Percentiles rank a stretch among this genome's conserved stretches.
Conservation (phyloP, 1,284 basidiomycete genomes). For the Amylostereum areolatum region DNA sequence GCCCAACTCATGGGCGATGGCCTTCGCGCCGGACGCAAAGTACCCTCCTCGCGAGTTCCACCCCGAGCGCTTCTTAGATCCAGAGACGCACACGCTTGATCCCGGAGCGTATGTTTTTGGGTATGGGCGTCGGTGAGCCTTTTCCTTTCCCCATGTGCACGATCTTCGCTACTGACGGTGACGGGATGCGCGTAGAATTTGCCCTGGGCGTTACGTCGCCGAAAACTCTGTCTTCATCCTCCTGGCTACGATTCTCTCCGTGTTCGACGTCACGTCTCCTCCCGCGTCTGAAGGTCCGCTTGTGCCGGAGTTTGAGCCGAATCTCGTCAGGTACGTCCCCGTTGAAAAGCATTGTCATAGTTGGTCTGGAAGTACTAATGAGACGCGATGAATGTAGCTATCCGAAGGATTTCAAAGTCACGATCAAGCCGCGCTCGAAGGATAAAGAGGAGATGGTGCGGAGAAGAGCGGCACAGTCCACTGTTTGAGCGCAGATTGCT, state of each 20-base stretch:
- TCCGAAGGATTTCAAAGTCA: slow-evolving; percentile 10
- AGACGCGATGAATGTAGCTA: no score
- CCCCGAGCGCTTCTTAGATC: slow-evolving; percentile 1
- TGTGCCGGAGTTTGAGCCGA: slow-evolving; percentile 11
- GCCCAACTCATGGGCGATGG: not conserved
- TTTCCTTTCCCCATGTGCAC: no score
- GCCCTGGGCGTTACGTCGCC: slow-evolving; percentile 2
- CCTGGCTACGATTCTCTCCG: slow-evolving; percentile 8
- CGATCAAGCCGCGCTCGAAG: slow-evolving; percentile 12
- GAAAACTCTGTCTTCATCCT: slow-evolving; percentile 7
- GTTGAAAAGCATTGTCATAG: no score
- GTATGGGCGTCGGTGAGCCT: slow-evolving; percentile 2
- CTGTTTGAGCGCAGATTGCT: no score
- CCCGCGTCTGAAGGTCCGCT: slow-evolving; percentile 5
- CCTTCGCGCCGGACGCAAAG: slow-evolving; percentile 2
- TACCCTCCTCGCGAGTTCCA: slow-evolving; percentile 4
- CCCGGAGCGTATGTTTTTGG: slow-evolving; percentile 3
- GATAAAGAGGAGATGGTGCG: no score
- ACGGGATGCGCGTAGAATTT: no score
- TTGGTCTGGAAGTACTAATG: no score
- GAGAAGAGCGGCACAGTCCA: no score
- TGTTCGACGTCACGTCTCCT: slow-evolving; percentile 7
- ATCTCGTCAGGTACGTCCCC: slow-evolving; percentile 2
- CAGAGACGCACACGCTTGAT: not conserved
- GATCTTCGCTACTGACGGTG: no score